Evolutionary conservation across 1,284 basidiomycete genomes (phyloP), one percentile per base, ranked within the genome.

Genomic region (Lentinula novae-zelandiae): DNA sequence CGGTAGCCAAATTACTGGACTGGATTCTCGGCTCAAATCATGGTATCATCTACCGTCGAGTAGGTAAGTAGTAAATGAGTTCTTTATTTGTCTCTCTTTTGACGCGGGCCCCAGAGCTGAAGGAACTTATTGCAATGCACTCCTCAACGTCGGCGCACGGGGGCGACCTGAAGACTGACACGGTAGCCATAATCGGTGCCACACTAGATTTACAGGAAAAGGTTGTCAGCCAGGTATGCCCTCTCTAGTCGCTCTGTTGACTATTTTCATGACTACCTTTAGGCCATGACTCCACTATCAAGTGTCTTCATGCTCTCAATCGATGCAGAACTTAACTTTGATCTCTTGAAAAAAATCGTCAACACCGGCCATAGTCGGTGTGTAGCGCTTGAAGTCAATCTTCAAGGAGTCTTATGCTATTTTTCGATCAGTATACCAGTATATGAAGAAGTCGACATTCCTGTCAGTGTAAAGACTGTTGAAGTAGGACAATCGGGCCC

Each of bases 261-360:
- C 22, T 52, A 12, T 42, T n/a, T 17, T 3, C 8, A 15, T 17
- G 15, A 4, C 40, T 6, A 42, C 57, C 13, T 12, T 31, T 54
- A 63, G 56, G 84, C 85, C 2, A 95, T 95, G 92, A 94, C 92
- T 0, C 86, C 89, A 5, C 90, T 94, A 64, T 77, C 81, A 50
- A 75, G 86, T 48, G 89, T 90, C 2, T 92, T 91, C 73, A 93
- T 94, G 90, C 77, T 95, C 34, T 86, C 86, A 8, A 87, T 93
- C 65, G 84, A 92, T 57, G 84, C 89, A 1, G 86, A 84, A 66
- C 81, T 95, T 27, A 92, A 93, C 70, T 93, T 89, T 68, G 82
- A 84, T 55, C 86, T 89, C 0, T 78, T 95, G 42, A 86, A 85
- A 66, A 79, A 82, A 68, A 87, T 94, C 44, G 89, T 89, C 64